Percentiles rank a stretch among this genome's conserved stretches.
phyloP scores from a whole-genome alignment of 805 yeast genomes.

The Teunomyces kruisii region DNA sequence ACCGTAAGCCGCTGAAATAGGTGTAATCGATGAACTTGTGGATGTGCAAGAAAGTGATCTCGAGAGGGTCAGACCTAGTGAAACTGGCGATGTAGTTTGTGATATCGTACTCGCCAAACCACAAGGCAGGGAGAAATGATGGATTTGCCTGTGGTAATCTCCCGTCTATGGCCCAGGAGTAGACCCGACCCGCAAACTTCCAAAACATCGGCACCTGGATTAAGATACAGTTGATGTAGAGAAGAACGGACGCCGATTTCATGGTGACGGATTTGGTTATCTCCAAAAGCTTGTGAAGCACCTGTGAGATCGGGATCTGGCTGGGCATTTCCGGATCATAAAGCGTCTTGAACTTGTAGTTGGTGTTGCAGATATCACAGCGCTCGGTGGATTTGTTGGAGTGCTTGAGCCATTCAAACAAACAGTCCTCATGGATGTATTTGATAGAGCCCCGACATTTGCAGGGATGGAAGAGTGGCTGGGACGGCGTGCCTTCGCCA shows the following conservation, averaged over 20 bases:
- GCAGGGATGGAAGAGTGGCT: constrained; percentile 90
- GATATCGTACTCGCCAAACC: constrained; percentile 38
- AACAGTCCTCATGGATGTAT: constrained; percentile 89
- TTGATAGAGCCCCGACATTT: constrained; percentile 91
- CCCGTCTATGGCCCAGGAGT: constrained; percentile 58
- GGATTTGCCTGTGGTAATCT: constrained; percentile 42
- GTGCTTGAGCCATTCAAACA: constrained; percentile 82
- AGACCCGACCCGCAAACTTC: constrained; percentile 52
- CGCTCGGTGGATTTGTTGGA: constrained; percentile 54
- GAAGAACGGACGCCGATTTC: constrained; percentile 22
- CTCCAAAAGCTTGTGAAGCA: constrained; percentile 40
- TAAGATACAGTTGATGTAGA: constrained; percentile 43
- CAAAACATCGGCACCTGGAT: constrained; percentile 60
- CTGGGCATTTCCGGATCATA: constrained; percentile 67
- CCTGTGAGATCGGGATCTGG: constrained; percentile 53
- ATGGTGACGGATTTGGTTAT: constrained; percentile 13
- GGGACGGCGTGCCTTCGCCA: constrained; percentile 76
- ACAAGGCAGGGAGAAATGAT: constrained; percentile 29
- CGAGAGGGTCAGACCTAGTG: constrained; percentile 1
- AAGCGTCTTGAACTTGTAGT: constrained; percentile 65
- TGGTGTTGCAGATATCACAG: constrained; percentile 87
- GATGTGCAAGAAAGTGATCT: constrained; percentile 16
- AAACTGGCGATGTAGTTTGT: constrained; percentile 8
- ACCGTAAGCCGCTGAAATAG: constrained; percentile 37
- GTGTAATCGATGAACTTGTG: constrained; percentile 29